Evolutionary conservation across 305 asterid genomes (phyloP).

Genomic region (Fraxinus greggii): DNA sequence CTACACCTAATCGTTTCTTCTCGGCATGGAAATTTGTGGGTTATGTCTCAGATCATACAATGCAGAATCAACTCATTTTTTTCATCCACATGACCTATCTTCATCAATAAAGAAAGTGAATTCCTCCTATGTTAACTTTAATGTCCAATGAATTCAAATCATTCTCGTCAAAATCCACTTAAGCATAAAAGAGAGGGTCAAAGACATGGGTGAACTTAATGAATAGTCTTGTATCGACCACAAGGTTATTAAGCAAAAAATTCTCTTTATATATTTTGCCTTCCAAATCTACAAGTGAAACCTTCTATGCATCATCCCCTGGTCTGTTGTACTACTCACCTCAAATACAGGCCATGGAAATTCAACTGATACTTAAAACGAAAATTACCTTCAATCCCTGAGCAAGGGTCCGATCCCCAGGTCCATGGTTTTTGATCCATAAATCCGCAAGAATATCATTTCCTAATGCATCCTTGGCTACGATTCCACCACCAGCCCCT

Average conservation of each 20-base stretch:
- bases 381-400: conserved; percentile 75
- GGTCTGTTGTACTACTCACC: neutral
- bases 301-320: neutral
- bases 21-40: neutral
- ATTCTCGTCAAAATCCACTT: neutral
- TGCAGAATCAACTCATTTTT: neutral
- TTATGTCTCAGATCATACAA: neutral
- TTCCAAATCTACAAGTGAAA: neutral
- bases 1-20: too few species aligned
- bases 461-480: conserved; percentile 88
- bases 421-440: conserved; percentile 70
- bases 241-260: neutral
- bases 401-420: conserved; percentile 83
- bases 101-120: neutral
- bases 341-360: neutral
- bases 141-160: neutral
- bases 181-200: neutral
- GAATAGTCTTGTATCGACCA: neutral
- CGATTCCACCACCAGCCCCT: conserved; percentile 46
- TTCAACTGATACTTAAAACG: neutral
- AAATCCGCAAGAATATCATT: conserved; percentile 62
- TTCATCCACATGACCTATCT: neutral
- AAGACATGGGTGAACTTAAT: neutral
- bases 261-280: neutral
- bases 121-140: neutral